These are phyloP conservation scores for Ophiocordyceps camponoti-rufipedis DNA, from an alignment of 2,329 filamentous ascomycete genomes.

Conservation along the genomic window DNA sequence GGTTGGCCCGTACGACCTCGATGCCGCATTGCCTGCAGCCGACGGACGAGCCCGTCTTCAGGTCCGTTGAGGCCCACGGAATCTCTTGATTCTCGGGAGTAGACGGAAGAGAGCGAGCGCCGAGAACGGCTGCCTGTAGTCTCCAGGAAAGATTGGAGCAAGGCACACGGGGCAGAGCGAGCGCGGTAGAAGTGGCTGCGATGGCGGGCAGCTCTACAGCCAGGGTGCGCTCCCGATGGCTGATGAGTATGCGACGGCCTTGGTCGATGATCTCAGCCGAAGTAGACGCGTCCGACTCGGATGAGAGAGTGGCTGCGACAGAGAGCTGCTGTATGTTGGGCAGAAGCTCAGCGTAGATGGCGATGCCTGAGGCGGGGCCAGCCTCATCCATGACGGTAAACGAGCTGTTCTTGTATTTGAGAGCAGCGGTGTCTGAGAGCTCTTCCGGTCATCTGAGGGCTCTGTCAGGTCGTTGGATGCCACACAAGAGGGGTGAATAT, in stretches of 20 bases:
- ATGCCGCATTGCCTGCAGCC: conserved; percentile 21
- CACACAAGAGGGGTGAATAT: too few species aligned
- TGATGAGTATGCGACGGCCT: conserved; percentile 25
- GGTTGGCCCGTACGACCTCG: conserved; percentile 17
- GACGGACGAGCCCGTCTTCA: conserved; percentile 23
- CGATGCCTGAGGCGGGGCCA: conserved; percentile 5
- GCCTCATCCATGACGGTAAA: conserved; percentile 4
- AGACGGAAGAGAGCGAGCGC: conserved; percentile 8
- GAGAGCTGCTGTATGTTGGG: conserved; percentile 47
- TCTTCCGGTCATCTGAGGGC: too few species aligned
- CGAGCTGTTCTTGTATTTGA: background rate
- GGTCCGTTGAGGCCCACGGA: conserved; percentile 37
- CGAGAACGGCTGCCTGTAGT: conserved; percentile 21
- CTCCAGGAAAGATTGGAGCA: conserved; percentile 30
- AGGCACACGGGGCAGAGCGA: conserved; percentile 18
- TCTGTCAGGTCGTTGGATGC: too few species aligned
- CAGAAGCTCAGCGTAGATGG: conserved; percentile 46
- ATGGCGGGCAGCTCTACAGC: conserved; percentile 24
- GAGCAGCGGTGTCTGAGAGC: background rate
- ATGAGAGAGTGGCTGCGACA: conserved; percentile 31
- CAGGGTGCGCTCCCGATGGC: conserved; percentile 21
- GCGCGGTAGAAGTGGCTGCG: conserved; percentile 13
- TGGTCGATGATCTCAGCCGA: conserved; percentile 23
- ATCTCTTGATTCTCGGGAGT: conserved; percentile 19
- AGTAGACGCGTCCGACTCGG: conserved; percentile 23